phyloP scores from a whole-genome alignment of 2,329 filamentous ascomycete species.

The Seiridium cupressi region DNA sequence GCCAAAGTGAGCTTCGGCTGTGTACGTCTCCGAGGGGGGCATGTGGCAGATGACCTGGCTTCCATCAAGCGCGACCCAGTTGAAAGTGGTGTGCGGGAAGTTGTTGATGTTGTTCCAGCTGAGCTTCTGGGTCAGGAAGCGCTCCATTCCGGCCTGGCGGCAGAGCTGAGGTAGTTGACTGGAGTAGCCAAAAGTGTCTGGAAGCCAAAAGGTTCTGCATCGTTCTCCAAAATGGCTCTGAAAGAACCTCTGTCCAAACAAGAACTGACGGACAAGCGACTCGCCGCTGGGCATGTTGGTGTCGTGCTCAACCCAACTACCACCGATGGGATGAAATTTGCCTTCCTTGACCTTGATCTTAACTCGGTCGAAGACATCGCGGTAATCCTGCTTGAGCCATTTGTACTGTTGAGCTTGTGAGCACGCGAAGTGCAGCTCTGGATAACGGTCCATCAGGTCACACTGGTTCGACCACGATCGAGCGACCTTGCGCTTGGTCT shows the following conservation, averaged over 20 bases:
- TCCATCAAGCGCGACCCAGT: conserved; percentile 94
- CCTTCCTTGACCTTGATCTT: conserved; percentile 88
- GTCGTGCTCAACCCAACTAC: conserved; percentile 98
- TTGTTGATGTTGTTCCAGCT: conserved; percentile 99
- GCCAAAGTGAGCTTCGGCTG: conserved; percentile 89
- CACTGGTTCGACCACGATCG: conserved; percentile 97
- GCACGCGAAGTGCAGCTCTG: conserved; percentile 87
- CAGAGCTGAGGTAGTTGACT: conserved; percentile 92
- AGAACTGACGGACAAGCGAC: conserved; percentile 87
- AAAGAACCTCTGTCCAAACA: conserved; percentile 94
- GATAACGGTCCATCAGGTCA: conserved; percentile 90
- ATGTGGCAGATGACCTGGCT: conserved; percentile 98
- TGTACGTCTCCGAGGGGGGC: conserved; percentile 94
- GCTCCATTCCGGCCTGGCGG: conserved; percentile 89
- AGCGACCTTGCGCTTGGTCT: conserved; percentile 95
- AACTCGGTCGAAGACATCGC: conserved; percentile 83
- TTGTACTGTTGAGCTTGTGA: conserved; percentile 98
- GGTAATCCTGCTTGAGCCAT: conserved; percentile 90
- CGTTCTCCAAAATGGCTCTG: conserved; percentile 88
- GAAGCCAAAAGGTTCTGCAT: conserved; percentile 92
- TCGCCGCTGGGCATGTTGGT: conserved; percentile 97
- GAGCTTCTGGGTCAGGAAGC: conserved; percentile 96
- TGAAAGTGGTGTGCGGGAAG: conserved; percentile 98
- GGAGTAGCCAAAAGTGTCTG: conserved; percentile 97
- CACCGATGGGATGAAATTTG: conserved; percentile 90